Conservation (phyloP, 129 eudicot species). For the Chrysanthemum seticuspe region DNA sequence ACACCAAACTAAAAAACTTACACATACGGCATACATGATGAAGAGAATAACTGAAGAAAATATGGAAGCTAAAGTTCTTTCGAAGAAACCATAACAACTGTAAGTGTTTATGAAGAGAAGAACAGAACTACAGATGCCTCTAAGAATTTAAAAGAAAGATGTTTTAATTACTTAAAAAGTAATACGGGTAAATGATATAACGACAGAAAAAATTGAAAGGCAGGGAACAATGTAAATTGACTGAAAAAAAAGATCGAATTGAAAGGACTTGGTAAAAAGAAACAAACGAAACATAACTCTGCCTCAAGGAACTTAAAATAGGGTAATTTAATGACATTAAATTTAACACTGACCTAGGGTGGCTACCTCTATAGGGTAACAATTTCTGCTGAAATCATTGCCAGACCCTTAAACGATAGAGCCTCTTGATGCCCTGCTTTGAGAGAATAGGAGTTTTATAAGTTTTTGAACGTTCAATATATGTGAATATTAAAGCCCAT, state of each 20-base stretch:
- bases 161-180: no score
- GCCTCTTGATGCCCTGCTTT: slow-evolving; percentile 96
- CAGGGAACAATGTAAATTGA: slow-evolving; percentile 36
- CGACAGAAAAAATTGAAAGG: slow-evolving; percentile 24
- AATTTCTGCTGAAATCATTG: slow-evolving; percentile 80
- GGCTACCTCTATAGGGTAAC: slow-evolving; percentile 72
- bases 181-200: neutral
- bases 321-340: slow-evolving; percentile 47
- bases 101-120: no score
- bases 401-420: slow-evolving; percentile 81
- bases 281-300: slow-evolving; percentile 31
- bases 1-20: no score
- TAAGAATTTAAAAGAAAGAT: no score
- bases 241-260: slow-evolving; percentile 32
- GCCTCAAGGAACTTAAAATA: slow-evolving; percentile 40
- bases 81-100: no score
- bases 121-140: no score
- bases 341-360: slow-evolving; percentile 79
- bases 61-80: no score
- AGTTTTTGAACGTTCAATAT: slow-evolving; percentile 49
- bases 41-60: no score
- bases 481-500: slow-evolving; percentile 37
- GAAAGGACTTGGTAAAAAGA: slow-evolving; percentile 25
- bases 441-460: slow-evolving; percentile 68
- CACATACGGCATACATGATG: no score